Conservation (phyloP, 306 rosid species). For the Arachis stenosperma region DNA sequence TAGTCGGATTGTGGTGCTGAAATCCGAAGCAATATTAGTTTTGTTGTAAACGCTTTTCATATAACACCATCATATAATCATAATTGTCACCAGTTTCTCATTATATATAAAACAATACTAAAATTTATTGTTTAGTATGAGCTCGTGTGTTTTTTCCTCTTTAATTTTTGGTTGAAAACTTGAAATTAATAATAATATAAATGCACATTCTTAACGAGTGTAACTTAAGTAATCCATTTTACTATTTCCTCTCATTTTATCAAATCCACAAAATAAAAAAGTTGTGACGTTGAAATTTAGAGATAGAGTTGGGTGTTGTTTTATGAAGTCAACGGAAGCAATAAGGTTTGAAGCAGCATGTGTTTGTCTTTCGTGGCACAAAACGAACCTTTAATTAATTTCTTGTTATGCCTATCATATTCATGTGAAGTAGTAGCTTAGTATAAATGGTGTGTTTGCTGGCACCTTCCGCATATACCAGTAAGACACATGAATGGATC, state of each 20-base stretch:
- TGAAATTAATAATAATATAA: too few species aligned
- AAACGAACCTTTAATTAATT: slow-evolving; percentile 4
- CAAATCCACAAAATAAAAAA: too few species aligned
- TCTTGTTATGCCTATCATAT: neutral
- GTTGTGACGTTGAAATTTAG: slow-evolving; percentile 29
- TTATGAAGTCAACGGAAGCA: slow-evolving; percentile 34
- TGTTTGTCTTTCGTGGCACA: slow-evolving; percentile 12
- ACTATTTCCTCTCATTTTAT: neutral
- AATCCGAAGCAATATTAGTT: too few species aligned
- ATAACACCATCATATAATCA: neutral
- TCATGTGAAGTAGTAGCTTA: neutral
- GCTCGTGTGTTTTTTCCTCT: neutral
- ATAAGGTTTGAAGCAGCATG: slow-evolving; percentile 10
- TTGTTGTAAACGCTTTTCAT: neutral
- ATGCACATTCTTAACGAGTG: neutral
- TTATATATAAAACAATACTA: neutral
- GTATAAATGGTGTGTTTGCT: neutral
- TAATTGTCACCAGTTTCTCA: neutral
- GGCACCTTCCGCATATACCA: slow-evolving; percentile 2
- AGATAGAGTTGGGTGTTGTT: neutral
- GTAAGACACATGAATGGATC: neutral
- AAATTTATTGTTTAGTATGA: neutral
- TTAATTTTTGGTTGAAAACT: neutral
- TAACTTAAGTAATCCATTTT: neutral
- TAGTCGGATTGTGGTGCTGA: too few species aligned